Conservation (phyloP, 441 rosid species). For the Erysimum cheiri region DNA sequence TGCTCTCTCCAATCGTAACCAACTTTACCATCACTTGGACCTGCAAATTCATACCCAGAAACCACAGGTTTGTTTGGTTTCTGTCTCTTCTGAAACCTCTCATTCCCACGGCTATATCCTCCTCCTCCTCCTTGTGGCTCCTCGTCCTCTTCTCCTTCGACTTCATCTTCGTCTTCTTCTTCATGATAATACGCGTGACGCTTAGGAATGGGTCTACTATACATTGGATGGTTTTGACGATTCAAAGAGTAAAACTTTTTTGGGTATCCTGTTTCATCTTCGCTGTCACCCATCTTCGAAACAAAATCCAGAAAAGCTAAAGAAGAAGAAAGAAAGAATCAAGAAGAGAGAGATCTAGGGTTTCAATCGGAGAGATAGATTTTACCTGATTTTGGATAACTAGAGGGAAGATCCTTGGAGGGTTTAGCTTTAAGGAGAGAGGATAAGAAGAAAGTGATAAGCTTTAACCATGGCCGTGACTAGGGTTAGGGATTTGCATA, state of each 20-base stretch:
- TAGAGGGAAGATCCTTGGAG: slow-evolving; percentile 18
- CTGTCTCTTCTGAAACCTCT: slow-evolving; percentile 70
- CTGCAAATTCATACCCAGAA: slow-evolving; percentile 78
- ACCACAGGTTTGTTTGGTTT: slow-evolving; percentile 69
- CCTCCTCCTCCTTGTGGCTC: slow-evolving; percentile 46
- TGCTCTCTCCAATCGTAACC: slow-evolving; percentile 87
- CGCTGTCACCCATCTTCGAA: slow-evolving; percentile 72
- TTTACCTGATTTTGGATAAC: not conserved
- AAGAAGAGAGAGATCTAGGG: slow-evolving; percentile 36
- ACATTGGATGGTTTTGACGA: slow-evolving; percentile 67
- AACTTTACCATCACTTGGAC: slow-evolving; percentile 64
- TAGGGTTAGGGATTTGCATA: slow-evolving; percentile 37
- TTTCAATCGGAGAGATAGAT: not conserved
- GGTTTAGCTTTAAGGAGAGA: slow-evolving; percentile 8
- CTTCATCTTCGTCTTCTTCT: slow-evolving; percentile 41
- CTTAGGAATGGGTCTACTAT: slow-evolving; percentile 41
- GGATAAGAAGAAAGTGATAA: not conserved
- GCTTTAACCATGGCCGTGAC: slow-evolving; percentile 17
- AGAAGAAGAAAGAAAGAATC: slow-evolving; percentile 24
- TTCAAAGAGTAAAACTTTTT: slow-evolving; percentile 57
- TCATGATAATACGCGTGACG: slow-evolving; percentile 45
- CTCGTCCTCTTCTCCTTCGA: slow-evolving; percentile 49
- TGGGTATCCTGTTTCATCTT: slow-evolving; percentile 76
- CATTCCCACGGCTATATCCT: slow-evolving; percentile 47
- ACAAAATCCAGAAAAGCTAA: slow-evolving; percentile 33